Evolutionary conservation across 352 stramenopile species (phyloP).

Genomic region (Globisporangium barbulae): DNA sequence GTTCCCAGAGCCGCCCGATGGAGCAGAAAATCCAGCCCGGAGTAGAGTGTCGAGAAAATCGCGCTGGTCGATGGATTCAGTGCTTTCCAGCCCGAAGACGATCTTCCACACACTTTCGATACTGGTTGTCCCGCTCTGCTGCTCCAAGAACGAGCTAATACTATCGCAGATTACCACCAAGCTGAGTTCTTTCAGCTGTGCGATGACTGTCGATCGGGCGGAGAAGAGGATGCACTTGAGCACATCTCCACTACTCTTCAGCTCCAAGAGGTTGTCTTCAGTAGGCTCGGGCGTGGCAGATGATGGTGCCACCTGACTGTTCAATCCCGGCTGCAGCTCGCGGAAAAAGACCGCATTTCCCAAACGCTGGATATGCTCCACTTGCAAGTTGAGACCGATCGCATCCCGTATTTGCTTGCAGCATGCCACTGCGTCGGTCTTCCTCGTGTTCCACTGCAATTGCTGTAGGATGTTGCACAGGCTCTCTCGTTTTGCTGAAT

Average conservation of each 20-base stretch:
- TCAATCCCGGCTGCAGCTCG: slow-evolving; percentile 23
- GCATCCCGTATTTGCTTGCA: slow-evolving; percentile 29
- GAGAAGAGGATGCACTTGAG: slow-evolving; percentile 27
- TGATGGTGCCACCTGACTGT: neutral
- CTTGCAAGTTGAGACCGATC: slow-evolving; percentile 21
- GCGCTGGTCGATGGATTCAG: slow-evolving; percentile 35
- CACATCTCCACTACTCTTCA: slow-evolving; percentile 36
- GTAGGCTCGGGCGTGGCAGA: neutral
- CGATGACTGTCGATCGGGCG: slow-evolving; percentile 16
- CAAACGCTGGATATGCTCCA: slow-evolving; percentile 36
- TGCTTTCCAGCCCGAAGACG: slow-evolving; percentile 32
- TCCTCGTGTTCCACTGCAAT: slow-evolving; percentile 41
- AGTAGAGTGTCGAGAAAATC: slow-evolving; percentile 45
- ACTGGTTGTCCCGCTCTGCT: slow-evolving; percentile 24
- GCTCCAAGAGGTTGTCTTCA: slow-evolving; percentile 27
- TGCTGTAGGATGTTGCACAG: slow-evolving; percentile 42
- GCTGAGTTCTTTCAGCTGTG: slow-evolving; percentile 33
- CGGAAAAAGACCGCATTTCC: slow-evolving; percentile 40
- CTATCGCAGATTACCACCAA: slow-evolving; percentile 25
- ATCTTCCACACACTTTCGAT: slow-evolving; percentile 43
- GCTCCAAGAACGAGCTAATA: slow-evolving; percentile 34
- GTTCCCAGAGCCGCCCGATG: neutral
- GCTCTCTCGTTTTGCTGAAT: slow-evolving; percentile 19
- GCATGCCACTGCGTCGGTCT: slow-evolving; percentile 22
- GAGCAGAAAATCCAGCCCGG: slow-evolving; percentile 28